Base-by-base conservation (phyloP, 1,284 basidiomycete genomes). In the Ceratobasidium sp. region DNA sequence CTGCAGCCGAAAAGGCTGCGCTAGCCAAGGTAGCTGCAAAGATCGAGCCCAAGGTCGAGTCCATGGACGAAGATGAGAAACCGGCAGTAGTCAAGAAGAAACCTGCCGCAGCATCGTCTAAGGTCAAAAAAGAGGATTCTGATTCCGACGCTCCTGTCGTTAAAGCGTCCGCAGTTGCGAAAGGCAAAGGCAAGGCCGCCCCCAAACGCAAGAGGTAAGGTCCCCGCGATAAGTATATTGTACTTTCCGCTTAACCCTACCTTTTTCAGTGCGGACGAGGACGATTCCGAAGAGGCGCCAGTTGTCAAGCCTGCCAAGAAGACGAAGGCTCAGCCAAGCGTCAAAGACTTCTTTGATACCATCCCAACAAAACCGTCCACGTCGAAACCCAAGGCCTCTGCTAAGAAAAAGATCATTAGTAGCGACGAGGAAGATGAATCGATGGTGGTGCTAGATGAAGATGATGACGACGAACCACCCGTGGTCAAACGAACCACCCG, bases 41-140 rank as follows among this genome's bases (percentile, higher is more conserved):
- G 73, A 87, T 86, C 78, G 86, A 88, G 69, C 80, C 79, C 2
- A 85, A 87, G 73, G 87, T 86, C 78, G 86, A 88, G 69, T 80
- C 79, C 2, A 81, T 81, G 69, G 80, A 80, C 33, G 81, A 80
- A 19, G 80, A 79, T 41, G 69, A 72, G 29, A 56, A 57, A 9
- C 66, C 60, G 8, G 62, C 14, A 13, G 53, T 56, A 16, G 41
- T 57, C 46, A 67, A 68, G 50, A 57, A 60, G 25, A 56, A 57
- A 19, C 69, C 69, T 46, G 69, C 46, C 27, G 68, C 67, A 16
- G 30, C 71, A 9, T 72, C 57, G 1, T 74, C 74, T 5, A 73
- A 74, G 7, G 73, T 74, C 14, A 73, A 74, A 36, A 36, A 36
- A 71, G 42, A 53, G 11, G 72, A 49, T 11, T 74, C 70, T 53